Evolutionary conservation across 2,329 filamentous ascomycete genomes (phyloP), one percentile per base, ranked within the genome.

Genomic region (Chrysoporthe puriensis): DNA sequence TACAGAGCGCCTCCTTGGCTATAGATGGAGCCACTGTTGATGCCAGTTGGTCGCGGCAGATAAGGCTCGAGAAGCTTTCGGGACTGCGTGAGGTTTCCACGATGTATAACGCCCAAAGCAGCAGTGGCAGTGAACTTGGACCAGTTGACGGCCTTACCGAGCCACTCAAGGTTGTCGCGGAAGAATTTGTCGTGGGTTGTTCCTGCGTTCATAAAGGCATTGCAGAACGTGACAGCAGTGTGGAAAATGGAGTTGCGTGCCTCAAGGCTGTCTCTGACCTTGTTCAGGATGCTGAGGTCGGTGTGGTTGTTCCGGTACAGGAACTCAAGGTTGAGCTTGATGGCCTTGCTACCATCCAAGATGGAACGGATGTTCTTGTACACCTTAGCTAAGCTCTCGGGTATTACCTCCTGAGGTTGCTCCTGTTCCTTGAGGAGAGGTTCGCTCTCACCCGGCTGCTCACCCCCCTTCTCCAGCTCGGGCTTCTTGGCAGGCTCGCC

Each of bases 151-250:
- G 96, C 96, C 83, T 98, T 99, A 69, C 95, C 94, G 3, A 99
- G 83, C 96, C 96, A 99, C 72, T 99, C 96, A 34, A 99, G 82
- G 77, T 99, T 99, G 76, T 98, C 94, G 8, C 96, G 88, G 88
- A 99, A 98, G 82, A 99, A 99, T 76, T 95, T 96, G 81, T 99
- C 96, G 74, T 97, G 96, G 0, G 95, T 97, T 0, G 96, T 99
- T 68, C 96, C 96, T 64, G 97, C 94, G 77, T 99, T 97, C 96
- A 99, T 99, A 78, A 99, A 98, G 13, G 94, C 96, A 75, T 98
- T 98, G 76, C 95, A 96, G 75, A 99, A 96, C 0, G 96, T 98
- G 66, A 99, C 93, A 4, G 94, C 94, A 1, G 94, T 97, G 79
- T 99, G 96, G 86, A 98, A 98, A 73, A 99, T 99, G 43, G 95